Evolutionary conservation across 352 stramenopile species (phyloP).

Genomic region (Globisporangium irregulare): DNA sequence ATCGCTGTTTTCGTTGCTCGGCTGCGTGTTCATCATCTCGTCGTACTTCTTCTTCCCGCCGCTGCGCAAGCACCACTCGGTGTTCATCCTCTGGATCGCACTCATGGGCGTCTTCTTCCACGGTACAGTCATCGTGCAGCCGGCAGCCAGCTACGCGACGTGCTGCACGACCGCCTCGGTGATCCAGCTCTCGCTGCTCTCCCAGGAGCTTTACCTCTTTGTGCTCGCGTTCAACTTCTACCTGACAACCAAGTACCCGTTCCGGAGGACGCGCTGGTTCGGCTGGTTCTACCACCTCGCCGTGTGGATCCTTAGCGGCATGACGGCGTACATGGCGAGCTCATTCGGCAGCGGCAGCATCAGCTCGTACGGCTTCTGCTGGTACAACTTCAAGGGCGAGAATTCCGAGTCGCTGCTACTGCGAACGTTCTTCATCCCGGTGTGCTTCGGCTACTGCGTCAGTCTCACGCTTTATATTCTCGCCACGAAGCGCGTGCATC

Average conservation of each 20-base stretch:
- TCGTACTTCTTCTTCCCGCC: constrained; percentile 82
- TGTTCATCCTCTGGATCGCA: constrained; percentile 77
- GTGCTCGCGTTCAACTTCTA: constrained; percentile 85
- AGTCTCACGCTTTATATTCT: constrained; percentile 74
- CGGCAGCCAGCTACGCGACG: constrained; percentile 36
- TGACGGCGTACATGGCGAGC: constrained; percentile 53
- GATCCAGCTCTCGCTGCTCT: constrained; percentile 68
- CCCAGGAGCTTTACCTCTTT: constrained; percentile 85
- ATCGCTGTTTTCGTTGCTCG: constrained; percentile 67
- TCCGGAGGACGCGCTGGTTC: constrained; percentile 69
- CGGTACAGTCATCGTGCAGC: constrained; percentile 59
- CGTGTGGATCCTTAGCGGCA: constrained; percentile 53
- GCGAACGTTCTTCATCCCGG: constrained; percentile 59
- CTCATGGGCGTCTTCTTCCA: constrained; percentile 82
- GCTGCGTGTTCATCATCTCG: constrained; percentile 74
- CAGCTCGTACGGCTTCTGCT: constrained; percentile 83
- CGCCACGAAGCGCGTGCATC: constrained; percentile 63
- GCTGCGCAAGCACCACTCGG: constrained; percentile 77
- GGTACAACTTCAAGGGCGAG: constrained; percentile 51
- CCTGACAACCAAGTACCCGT: constrained; percentile 87
- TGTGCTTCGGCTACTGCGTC: constrained; percentile 56
- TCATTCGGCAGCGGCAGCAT: constrained; percentile 40
- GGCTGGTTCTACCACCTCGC: constrained; percentile 65
- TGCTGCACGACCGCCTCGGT: constrained; percentile 66
- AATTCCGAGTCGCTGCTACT: constrained; percentile 57